These are phyloP conservation scores for Daldinia concentrica DNA, from an alignment of 495 filamentous ascomycete genomes.

Conservation along the genomic window DNA sequence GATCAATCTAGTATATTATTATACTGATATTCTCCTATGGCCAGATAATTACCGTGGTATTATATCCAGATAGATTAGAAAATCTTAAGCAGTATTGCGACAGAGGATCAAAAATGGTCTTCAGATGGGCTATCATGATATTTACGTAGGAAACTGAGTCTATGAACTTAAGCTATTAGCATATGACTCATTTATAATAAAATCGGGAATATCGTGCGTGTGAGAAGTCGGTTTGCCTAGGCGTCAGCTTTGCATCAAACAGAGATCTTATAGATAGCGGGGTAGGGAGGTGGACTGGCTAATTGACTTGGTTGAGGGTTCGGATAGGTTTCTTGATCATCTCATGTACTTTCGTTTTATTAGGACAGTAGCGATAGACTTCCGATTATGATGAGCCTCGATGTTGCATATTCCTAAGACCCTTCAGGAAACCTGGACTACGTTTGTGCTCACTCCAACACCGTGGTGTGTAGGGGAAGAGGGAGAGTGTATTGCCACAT, in stretches of 20 bases:
- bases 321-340: background rate
- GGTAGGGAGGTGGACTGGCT: slow-evolving; percentile 21
- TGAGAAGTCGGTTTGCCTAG: slow-evolving; percentile 15
- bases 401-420: background rate
- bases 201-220: background rate
- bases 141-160: background rate
- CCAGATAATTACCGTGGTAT: background rate
- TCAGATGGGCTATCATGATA: background rate
- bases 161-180: background rate
- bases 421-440: too few relatives aligned
- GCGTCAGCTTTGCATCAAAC: slow-evolving; percentile 35
- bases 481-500: background rate
- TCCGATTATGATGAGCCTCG: background rate
- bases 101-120: background rate
- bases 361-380: background rate
- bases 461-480: background rate
- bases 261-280: slow-evolving; percentile 33
- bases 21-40: background rate
- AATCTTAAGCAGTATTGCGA: background rate
- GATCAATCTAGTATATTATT: background rate
- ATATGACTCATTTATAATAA: background rate
- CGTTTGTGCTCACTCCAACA: background rate
- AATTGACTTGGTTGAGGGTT: slow-evolving; percentile 9
- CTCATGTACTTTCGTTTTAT: background rate
- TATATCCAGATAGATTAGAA: background rate